phyloP scores from a whole-genome alignment of 2,329 filamentous ascomycete species.

The Hortaea werneckii region DNA sequence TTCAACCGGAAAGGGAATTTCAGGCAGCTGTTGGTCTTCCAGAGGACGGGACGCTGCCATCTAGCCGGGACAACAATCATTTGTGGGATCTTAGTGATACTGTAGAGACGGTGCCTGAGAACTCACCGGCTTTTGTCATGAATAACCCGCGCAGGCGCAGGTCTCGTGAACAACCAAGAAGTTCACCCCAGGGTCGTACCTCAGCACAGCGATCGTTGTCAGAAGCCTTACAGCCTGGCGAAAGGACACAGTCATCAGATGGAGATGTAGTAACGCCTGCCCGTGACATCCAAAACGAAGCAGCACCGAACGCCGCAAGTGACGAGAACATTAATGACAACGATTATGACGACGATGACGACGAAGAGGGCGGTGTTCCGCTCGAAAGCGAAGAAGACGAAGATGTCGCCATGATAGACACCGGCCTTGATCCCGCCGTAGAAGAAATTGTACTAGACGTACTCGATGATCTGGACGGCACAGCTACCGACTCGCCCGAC shows the following conservation, averaged over 20 bases:
- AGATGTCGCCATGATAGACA: background rate
- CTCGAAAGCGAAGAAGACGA: background rate
- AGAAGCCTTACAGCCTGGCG: background rate
- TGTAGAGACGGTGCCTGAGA: conserved; percentile 11
- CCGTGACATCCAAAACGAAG: background rate
- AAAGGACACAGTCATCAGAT: background rate
- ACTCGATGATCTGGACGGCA: background rate
- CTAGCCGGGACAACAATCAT: conserved; percentile 4
- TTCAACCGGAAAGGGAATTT: conserved; percentile 15
- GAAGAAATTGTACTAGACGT: background rate
- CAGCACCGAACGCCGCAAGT: background rate
- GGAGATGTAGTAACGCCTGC: background rate
- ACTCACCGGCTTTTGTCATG: conserved; percentile 5
- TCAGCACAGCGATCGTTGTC: background rate
- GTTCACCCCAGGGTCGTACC: background rate
- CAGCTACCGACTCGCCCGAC: conserved; percentile 5
- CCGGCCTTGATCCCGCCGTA: background rate
- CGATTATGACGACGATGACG: background rate
- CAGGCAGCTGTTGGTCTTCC: conserved; percentile 16
- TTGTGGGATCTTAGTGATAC: conserved; percentile 24
- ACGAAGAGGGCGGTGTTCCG: background rate
- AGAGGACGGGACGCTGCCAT: conserved; percentile 11
- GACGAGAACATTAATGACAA: background rate
- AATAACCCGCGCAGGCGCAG: background rate
- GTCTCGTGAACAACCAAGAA: background rate